Base-by-base conservation (phyloP, 2,329 filamentous ascomycete species). In the Penicillium sp. region DNA sequence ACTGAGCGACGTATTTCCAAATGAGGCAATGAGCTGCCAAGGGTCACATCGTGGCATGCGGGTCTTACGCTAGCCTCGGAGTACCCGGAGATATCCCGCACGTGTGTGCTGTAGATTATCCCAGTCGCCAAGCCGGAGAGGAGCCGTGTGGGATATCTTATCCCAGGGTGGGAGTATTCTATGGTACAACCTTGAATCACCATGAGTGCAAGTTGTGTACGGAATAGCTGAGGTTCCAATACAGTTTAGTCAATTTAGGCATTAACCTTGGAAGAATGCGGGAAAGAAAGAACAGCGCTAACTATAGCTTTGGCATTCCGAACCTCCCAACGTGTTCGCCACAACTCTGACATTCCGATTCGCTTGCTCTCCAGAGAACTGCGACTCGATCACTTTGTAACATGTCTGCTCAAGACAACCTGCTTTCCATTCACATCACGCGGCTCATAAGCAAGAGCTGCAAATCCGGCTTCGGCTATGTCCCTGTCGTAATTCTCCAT, bases 31-130 rank as follows among this genome's bases (percentile, higher is more conserved):
- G 57, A 60, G 27, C 29, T 58, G 57, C 57, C 18, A 31, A 57
- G 49, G 55, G 54, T 61, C 50, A 58, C 57, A 61, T 61, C 52
- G 57, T 39, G 44, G 35, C 29, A 48, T 16, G 31, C 13, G 31
- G 52, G 21, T 12, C 38, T 46, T 46, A 39, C 40, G 32, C 56
- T 46, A 42, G 56, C 56, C n/a, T 27, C 52, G 46, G 31, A 41
- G 23, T 23, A 34, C 8, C 21, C 39, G 23, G 23, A 31, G 18
- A 44, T 42, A 37, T 48, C 38, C 32, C 21, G 13, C 42, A 29
- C 27, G 32, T 37, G 31, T 35, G 12, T 15, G 10, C 32, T 18
- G 16, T 10, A 18, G 4, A 27, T n/a, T 12, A 25, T 27, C 2
- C 15, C 16, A 47, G 21, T 37, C 12, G 21, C 32, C 6, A 25